These are phyloP conservation scores for Taxillus chinensis DNA, from an alignment of 164 flowering plant species.

Conservation along the genomic window DNA sequence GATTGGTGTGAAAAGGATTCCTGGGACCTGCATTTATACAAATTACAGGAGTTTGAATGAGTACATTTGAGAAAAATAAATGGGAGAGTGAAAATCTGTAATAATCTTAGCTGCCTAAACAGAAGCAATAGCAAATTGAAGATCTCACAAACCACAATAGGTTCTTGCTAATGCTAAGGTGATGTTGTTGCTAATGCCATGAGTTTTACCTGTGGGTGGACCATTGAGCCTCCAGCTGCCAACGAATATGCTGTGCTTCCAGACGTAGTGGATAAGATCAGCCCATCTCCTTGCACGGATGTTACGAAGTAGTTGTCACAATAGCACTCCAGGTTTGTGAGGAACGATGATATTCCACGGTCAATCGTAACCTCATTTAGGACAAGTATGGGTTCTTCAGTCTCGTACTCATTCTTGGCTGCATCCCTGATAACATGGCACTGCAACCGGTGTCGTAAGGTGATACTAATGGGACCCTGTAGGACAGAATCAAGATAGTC, in stretches of 20 bases:
- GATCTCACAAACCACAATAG: no score
- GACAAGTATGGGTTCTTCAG: conserved; percentile 79
- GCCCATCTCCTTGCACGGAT: conserved; percentile 93
- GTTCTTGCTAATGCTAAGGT: no score
- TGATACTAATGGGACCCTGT: conserved; percentile 84
- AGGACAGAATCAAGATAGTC: conserved; percentile 65
- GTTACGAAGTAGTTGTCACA: conserved; percentile 88
- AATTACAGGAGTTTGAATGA: neutral
- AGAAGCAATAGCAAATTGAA: no score
- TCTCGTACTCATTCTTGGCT: conserved; percentile 72
- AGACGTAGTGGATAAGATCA: conserved; percentile 88
- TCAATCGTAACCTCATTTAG: conserved; percentile 97
- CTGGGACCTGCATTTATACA: conserved; percentile 67
- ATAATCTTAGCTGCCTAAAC: no score
- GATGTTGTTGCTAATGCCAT: no score
- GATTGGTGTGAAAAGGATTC: conserved; percentile 88
- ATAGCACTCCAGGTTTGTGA: conserved; percentile 89
- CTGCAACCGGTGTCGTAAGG: conserved; percentile 79
- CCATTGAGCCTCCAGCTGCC: conserved; percentile 99
- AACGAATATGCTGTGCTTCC: conserved; percentile 98
- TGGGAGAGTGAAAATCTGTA: no score
- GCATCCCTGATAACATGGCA: conserved; percentile 75
- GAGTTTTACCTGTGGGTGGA: conserved; percentile 81
- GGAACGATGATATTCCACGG: conserved; percentile 91
- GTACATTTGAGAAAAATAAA: no score